Percentiles rank a stretch among this genome's conserved stretches.
phyloP scores from a whole-genome alignment of 768 basidiomycete species.

The Kwoniella dejecticola region DNA sequence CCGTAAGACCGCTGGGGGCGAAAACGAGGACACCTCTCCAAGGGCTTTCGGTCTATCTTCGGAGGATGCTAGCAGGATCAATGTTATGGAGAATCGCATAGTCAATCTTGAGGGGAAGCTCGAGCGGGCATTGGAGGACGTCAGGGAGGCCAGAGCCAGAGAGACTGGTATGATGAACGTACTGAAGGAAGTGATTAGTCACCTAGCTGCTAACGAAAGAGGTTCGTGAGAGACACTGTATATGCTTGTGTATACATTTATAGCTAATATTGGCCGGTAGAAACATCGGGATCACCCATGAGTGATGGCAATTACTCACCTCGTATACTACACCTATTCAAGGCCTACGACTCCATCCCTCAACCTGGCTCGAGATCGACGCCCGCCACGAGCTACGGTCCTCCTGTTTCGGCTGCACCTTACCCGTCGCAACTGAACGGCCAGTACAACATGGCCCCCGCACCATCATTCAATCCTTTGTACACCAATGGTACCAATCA shows the following conservation, averaged over 20 bases:
- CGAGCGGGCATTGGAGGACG: conserved; percentile 35
- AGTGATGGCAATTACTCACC: conserved; percentile 30
- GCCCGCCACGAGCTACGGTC: conserved; percentile 7
- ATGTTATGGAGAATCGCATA: conserved; percentile 40
- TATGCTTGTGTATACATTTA: background rate
- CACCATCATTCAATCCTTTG: background rate
- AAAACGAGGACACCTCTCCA: conserved; percentile 27
- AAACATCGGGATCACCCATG: conserved; percentile 21
- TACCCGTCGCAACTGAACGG: background rate
- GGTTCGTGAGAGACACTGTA: conserved; percentile 18
- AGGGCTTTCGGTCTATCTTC: conserved; percentile 19
- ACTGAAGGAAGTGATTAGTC: conserved; percentile 42
- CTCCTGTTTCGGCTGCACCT: conserved; percentile 2
- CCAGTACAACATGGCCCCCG: background rate
- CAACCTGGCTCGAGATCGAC: background rate
- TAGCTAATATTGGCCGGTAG: conserved; percentile 8
- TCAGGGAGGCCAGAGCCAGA: conserved; percentile 39
- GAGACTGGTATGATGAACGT: conserved; percentile 41
- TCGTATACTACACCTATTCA: conserved; percentile 30
- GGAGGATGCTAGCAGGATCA: conserved; percentile 34
- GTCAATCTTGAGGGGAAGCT: conserved; percentile 39
- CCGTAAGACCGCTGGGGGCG: conserved; percentile 30
- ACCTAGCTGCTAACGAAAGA: conserved; percentile 30
- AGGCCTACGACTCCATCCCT: conserved; percentile 24
- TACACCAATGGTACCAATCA: conserved; percentile 19